Evolutionary conservation across 768 basidiomycete species (phyloP).

Genomic region (Trametes punicea): DNA sequence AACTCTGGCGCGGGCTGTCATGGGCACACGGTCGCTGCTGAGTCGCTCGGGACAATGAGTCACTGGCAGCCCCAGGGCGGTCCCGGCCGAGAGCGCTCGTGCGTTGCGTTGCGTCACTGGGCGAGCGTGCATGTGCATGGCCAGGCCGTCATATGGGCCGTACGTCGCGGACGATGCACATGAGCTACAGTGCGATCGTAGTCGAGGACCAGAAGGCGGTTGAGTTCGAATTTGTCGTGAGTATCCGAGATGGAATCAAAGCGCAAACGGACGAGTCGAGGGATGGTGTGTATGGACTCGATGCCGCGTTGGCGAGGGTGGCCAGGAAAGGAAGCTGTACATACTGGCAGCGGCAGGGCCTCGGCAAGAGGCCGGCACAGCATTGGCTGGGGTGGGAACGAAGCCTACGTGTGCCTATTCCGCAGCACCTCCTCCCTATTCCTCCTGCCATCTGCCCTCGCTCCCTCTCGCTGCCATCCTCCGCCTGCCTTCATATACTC

Average conservation of each 20-base stretch:
- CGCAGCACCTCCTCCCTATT: constrained; percentile 22
- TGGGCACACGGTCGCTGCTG: not conserved
- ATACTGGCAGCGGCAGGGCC: constrained; percentile 13
- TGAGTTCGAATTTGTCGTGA: constrained; percentile 1
- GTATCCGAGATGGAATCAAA: not conserved
- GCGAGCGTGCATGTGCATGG: not conserved
- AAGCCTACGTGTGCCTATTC: constrained; percentile 20
- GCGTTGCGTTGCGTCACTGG: constrained; percentile 2
- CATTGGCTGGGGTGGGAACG: constrained; percentile 20
- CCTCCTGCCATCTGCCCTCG: constrained; percentile 16
- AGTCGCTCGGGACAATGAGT: constrained; percentile 6
- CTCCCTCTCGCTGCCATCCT: constrained; percentile 14
- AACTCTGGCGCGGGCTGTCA: constrained; percentile 19
- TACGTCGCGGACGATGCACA: not conserved
- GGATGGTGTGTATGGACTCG: constrained; percentile 9
- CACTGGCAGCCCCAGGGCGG: constrained; percentile 10
- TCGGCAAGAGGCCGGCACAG: constrained; percentile 20
- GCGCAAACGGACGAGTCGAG: not conserved
- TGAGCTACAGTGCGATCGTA: not conserved
- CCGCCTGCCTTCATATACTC: constrained; percentile 21
- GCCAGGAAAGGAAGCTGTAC: constrained; percentile 17
- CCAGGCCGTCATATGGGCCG: no score
- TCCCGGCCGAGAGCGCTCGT: constrained; percentile 2
- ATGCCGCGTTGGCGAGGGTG: constrained; percentile 14
- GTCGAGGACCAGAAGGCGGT: not conserved